Evolutionary conservation across 768 basidiomycete genomes (phyloP).

Genomic region (Tephrocybe sp.): DNA sequence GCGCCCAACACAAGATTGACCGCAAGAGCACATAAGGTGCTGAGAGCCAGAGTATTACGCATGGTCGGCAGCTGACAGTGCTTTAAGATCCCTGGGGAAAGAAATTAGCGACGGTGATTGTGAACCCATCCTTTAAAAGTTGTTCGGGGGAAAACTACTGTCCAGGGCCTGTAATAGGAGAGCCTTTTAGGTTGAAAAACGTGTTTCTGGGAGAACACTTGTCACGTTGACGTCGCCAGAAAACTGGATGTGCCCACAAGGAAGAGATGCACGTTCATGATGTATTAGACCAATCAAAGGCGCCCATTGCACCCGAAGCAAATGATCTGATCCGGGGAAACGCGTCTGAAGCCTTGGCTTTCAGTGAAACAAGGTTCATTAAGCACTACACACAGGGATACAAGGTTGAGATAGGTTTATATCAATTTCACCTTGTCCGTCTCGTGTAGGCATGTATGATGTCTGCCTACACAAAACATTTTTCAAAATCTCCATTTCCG

Average conservation of each 20-base stretch:
- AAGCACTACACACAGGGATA: too few relatives aligned
- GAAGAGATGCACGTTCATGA: slow-evolving; percentile 2
- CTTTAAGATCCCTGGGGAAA: background rate
- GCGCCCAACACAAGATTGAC: background rate
- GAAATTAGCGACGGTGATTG: background rate
- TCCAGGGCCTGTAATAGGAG: too few relatives aligned
- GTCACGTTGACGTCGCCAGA: background rate
- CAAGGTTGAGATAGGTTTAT: too few relatives aligned
- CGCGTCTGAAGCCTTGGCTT: too few relatives aligned
- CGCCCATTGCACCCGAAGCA: too few relatives aligned
- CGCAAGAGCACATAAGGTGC: slow-evolving; percentile 4
- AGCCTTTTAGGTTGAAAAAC: too few relatives aligned
- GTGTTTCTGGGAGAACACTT: background rate
- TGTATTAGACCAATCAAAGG: too few relatives aligned
- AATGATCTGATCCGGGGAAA: too few relatives aligned
- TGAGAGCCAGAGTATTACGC: slow-evolving; percentile 6
- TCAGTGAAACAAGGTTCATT: too few relatives aligned
- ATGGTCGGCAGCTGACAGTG: background rate
- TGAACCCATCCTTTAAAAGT: background rate
- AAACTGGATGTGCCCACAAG: background rate
- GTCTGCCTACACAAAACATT: slow-evolving; percentile 40
- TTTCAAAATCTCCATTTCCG: slow-evolving; percentile 72
- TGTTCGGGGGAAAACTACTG: too few relatives aligned
- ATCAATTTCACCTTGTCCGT: too few relatives aligned
- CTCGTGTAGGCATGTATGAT: too few relatives aligned